Evolutionary conservation across 306 rosid species (phyloP).

Genomic region (Biancaea sappan): DNA sequence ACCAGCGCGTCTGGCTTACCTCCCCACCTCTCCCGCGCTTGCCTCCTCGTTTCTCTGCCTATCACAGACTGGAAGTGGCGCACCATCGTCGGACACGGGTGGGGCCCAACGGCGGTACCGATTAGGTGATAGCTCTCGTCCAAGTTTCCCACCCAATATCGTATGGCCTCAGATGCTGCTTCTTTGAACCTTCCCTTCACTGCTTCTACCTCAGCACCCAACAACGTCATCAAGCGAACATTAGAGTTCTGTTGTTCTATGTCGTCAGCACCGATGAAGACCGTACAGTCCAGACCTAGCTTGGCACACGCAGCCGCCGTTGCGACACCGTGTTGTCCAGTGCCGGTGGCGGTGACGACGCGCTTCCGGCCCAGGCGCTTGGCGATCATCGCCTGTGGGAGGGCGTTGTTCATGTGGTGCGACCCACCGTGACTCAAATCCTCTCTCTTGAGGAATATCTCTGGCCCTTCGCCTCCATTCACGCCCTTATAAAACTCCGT

Average conservation of each 20-base stretch:
- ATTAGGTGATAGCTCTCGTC: slow-evolving; percentile 37
- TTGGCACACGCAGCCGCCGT: slow-evolving; percentile 75
- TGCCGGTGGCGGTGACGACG: slow-evolving; percentile 59
- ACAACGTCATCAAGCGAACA: slow-evolving; percentile 44
- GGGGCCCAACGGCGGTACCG: slow-evolving; percentile 55
- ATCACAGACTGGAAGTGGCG: slow-evolving; percentile 54
- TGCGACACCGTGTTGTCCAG: slow-evolving; percentile 79
- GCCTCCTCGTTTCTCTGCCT: slow-evolving; percentile 51
- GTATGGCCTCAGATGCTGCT: slow-evolving; percentile 45
- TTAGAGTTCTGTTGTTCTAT: slow-evolving; percentile 49
- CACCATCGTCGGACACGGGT: slow-evolving; percentile 52
- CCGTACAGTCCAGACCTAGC: slow-evolving; percentile 53
- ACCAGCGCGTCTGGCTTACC: slow-evolving; percentile 6
- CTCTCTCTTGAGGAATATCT: slow-evolving; percentile 75
- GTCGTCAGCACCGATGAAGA: slow-evolving; percentile 66
- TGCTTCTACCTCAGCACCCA: slow-evolving; percentile 1
- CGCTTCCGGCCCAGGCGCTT: slow-evolving; percentile 52
- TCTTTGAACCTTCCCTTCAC: slow-evolving; percentile 48
- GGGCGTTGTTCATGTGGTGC: slow-evolving; percentile 76
- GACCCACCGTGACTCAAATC: slow-evolving; percentile 75
- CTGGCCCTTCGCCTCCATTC: slow-evolving; percentile 55
- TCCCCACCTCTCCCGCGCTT: slow-evolving; percentile 51
- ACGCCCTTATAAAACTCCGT: slow-evolving; percentile 54
- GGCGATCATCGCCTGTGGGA: slow-evolving; percentile 75
- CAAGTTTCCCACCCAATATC: slow-evolving; percentile 41